These are phyloP conservation scores for Pseudopithomyces maydicus DNA, from an alignment of 2,329 filamentous ascomycete species.

Conservation along the genomic window DNA sequence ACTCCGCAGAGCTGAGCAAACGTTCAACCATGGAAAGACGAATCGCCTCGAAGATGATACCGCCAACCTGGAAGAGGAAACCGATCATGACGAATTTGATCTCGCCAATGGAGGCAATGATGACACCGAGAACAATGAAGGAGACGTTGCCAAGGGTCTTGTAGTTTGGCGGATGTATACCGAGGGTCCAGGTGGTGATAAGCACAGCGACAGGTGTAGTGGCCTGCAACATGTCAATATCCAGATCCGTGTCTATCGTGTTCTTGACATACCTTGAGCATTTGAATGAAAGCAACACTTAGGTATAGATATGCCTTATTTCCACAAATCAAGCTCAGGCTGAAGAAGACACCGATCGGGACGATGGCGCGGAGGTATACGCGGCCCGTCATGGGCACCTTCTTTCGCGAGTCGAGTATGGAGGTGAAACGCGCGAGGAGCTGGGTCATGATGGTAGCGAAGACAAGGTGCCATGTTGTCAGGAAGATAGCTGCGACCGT, in stretches of 20 bases:
- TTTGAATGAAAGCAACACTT: conserved; percentile 96
- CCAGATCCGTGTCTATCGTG: background rate
- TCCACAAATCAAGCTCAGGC: conserved; percentile 91
- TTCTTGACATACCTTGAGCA: conserved; percentile 79
- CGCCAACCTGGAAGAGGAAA: conserved; percentile 78
- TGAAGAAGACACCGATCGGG: conserved; percentile 95
- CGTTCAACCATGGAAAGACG: conserved; percentile 85
- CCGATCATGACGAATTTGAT: conserved; percentile 87
- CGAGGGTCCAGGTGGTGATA: conserved; percentile 84
- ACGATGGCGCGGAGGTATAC: conserved; percentile 93
- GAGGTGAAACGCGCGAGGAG: conserved; percentile 87
- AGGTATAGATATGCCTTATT: conserved; percentile 96
- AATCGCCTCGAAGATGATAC: conserved; percentile 81
- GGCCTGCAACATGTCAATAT: conserved; percentile 60
- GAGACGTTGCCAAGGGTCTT: conserved; percentile 92
- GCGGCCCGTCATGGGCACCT: conserved; percentile 94
- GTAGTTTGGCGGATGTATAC: conserved; percentile 80
- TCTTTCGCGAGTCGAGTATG: conserved; percentile 90
- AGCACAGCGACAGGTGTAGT: conserved; percentile 94
- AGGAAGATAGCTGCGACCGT: conserved; percentile 70
- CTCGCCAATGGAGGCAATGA: conserved; percentile 93
- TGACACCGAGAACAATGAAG: conserved; percentile 90
- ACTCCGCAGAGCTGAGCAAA: conserved; percentile 79
- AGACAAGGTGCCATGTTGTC: conserved; percentile 87
- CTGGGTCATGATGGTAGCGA: conserved; percentile 94